Base-by-base conservation (phyloP, 257 asterid species). In the Solanum infundibuliforme region DNA sequence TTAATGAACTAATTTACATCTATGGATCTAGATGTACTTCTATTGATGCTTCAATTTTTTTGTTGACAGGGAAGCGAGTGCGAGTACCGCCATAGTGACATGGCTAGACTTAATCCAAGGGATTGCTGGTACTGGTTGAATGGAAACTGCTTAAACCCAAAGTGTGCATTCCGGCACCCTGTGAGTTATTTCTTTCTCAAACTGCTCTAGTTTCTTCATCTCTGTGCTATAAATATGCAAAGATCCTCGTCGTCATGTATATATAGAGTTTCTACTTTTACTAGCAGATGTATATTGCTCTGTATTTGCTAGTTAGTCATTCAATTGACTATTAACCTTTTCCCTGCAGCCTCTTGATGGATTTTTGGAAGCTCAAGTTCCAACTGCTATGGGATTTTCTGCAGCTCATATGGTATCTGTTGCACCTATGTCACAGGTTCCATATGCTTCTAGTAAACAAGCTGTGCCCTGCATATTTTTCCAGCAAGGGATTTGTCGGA, bases 271-370 rank as follows among this genome's bases (percentile, higher is more conserved):
- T 43, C 68, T 29, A 27, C 68, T 46, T 77, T 81, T 46, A 29
- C 85, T 46, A 25, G 85, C 85, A 46, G 41, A 79, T 43, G 85
- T 81, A 18, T 81, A 16, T 79, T 79, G 18, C 39, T 79, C 36
- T 43, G 14, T 46, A 41, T 79, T 79, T 43, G 60, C 65, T 41
- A 79, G 65, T 27, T 27, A 81, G 14, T 27, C 66, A 43, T 81
- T 81, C 27, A 81, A 79, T 43, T 81, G 41, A 34, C 52, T 73
- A 23, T 38, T 87, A 76, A 27, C 18, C 84, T 81, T 18, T 14
- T 46, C n/a, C 18, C 18, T 87, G 87, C 94, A 96, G 99, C 98
- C 99, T 75, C 95, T 96, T 69, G 99, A 96, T 65, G 98, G 95
- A 88, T 87, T 93, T 68, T 86, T 92, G 92, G 98, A 94, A 83